phyloP scores from a whole-genome alignment of 805 yeast species.

The Wickerhamiella shivajii region DNA sequence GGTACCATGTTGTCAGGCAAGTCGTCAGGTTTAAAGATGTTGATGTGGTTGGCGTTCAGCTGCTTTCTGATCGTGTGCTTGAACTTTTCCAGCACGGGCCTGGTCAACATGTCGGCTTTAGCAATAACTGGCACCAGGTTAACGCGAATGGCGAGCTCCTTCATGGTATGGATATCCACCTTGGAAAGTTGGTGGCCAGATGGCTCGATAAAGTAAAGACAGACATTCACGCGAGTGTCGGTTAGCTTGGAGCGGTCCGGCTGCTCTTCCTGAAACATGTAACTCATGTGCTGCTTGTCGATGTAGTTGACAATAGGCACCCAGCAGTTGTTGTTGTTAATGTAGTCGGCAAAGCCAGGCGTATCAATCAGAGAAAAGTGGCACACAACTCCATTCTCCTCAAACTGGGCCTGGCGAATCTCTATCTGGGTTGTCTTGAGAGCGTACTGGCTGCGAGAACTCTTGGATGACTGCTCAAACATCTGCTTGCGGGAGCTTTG shows the following conservation, averaged over 20 bases:
- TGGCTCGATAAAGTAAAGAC: constrained; percentile 80
- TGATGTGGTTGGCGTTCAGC: constrained; percentile 70
- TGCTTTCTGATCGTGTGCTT: constrained; percentile 63
- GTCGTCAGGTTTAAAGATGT: constrained; percentile 36
- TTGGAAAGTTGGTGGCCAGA: constrained; percentile 82
- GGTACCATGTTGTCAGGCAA: constrained; percentile 85
- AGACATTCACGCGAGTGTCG: constrained; percentile 82
- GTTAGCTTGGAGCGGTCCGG: constrained; percentile 42
- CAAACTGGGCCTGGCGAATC: constrained; percentile 62
- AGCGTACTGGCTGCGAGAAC: constrained; percentile 13
- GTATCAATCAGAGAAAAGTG: constrained; percentile 76
- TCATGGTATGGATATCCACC: constrained; percentile 78
- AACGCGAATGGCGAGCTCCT: constrained; percentile 61
- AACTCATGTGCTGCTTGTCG: constrained; percentile 80
- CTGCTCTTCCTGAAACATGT: constrained; percentile 87
- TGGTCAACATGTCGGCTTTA: constrained; percentile 73
- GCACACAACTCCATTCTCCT: constrained; percentile 68
- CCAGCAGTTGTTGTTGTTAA: constrained; percentile 77
- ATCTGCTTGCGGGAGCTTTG: too few species aligned
- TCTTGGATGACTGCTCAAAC: too few species aligned
- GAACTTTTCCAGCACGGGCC: constrained; percentile 50
- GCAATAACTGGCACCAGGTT: constrained; percentile 84
- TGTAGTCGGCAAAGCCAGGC: constrained; percentile 87
- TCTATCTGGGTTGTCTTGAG: constrained; percentile 59
- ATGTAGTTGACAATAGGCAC: constrained; percentile 74